phyloP scores from a whole-genome alignment of 768 basidiomycete species.

The Leccinum ochraceum region DNA sequence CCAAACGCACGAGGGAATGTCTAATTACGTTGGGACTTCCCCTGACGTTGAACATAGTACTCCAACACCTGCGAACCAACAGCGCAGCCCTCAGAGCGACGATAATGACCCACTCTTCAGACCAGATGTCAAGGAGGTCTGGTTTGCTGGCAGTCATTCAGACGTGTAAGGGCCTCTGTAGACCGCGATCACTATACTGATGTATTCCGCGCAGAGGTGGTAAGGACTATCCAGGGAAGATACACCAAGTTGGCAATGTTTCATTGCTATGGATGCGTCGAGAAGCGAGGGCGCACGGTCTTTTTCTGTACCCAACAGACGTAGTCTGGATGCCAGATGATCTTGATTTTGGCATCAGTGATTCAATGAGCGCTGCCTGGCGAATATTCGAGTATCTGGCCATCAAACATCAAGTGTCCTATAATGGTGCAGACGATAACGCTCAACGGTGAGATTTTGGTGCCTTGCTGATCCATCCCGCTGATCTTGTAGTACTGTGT shows the following conservation, averaged over 20 bases:
- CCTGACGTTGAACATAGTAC: neutral
- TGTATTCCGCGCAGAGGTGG: neutral
- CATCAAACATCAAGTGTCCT: neutral
- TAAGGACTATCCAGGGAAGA: neutral
- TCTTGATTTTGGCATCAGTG: neutral
- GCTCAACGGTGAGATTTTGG: neutral
- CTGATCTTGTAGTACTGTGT: neutral
- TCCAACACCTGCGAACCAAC: fast-evolving
- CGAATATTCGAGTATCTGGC: neutral
- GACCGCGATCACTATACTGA: neutral
- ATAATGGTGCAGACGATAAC: neutral
- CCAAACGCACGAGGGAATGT: neutral
- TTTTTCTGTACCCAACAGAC: neutral
- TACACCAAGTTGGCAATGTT: neutral
- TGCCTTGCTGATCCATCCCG: neutral
- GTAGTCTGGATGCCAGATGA: neutral
- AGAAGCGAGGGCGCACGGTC: neutral
- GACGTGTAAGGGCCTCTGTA: neutral
- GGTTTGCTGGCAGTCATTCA: neutral
- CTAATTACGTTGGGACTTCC: neutral
- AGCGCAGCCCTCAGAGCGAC: neutral
- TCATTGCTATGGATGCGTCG: neutral
- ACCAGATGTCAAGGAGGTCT: neutral
- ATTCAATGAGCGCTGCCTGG: neutral
- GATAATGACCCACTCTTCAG: neutral